Conservation (phyloP, 371 early-diverging fungal genomes). For the Apophysomyces trapeziformis region DNA sequence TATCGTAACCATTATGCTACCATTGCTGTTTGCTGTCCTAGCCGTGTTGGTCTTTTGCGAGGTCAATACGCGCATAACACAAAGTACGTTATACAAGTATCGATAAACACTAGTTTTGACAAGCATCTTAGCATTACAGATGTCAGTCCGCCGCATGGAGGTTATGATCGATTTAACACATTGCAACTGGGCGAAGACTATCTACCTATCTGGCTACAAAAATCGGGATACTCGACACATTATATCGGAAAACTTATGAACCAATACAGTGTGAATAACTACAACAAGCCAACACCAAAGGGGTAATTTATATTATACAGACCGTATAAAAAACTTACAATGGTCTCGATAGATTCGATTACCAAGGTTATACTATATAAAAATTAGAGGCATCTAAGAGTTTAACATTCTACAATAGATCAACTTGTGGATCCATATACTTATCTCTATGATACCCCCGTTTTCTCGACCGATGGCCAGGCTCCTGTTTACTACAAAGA, state of each 20-base stretch:
- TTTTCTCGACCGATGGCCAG: conserved; percentile 64
- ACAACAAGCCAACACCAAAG: conserved; percentile 40
- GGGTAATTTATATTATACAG: conserved; percentile 24
- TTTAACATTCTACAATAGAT: conserved; percentile 38
- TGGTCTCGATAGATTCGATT: conserved; percentile 24
- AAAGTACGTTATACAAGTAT: conserved; percentile 39
- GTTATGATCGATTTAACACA: conserved; percentile 54
- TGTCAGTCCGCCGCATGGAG: conserved; percentile 62
- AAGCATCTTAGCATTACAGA: conserved; percentile 41
- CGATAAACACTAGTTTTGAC: not conserved
- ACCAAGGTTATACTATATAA: conserved; percentile 23
- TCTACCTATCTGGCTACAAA: conserved; percentile 51
- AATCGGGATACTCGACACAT: conserved; percentile 65
- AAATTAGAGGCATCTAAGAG: not conserved
- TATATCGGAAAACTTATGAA: conserved; percentile 74
- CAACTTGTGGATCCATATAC: conserved; percentile 66
- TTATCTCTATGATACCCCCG: conserved; percentile 60
- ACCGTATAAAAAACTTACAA: not conserved
- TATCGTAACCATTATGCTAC: conserved; percentile 68
- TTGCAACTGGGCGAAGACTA: conserved; percentile 53
- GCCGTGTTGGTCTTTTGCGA: conserved; percentile 59
- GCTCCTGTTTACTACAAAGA: conserved; percentile 52
- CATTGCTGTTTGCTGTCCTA: conserved; percentile 68
- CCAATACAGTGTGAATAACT: conserved; percentile 48
- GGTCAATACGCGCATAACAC: conserved; percentile 70